Percentiles rank a stretch among this genome's conserved stretches.
These are phyloP conservation scores for Zygnema cylindricum DNA, from an alignment of 139 green algal species.

Conservation along the genomic window DNA sequence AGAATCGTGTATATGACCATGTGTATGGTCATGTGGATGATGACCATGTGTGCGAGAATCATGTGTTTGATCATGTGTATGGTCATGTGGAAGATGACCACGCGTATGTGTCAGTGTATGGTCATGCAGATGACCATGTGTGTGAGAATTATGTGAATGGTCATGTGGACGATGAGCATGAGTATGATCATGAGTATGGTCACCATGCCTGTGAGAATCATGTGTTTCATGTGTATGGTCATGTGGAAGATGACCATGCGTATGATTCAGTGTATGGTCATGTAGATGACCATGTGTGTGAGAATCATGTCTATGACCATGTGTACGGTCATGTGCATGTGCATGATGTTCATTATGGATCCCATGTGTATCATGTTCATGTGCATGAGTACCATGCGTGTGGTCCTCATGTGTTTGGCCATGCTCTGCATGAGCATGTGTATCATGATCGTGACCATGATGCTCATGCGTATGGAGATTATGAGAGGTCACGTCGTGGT, in stretches of 20 bases:
- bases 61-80: too few relatives aligned
- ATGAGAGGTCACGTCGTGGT: too few relatives aligned
- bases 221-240: not conserved
- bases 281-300: not conserved
- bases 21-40: not conserved
- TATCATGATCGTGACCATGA: conserved; percentile 10
- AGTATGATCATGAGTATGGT: not conserved
- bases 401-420: not conserved
- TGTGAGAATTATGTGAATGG: not conserved
- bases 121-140: not conserved
- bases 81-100: not conserved
- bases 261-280: not conserved
- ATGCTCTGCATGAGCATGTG: not conserved
- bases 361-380: not conserved
- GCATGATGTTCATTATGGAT: not conserved
- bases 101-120: not conserved
- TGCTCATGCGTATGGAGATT: too few relatives aligned
- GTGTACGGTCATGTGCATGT: not conserved
- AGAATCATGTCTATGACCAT: not conserved
- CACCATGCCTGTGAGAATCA: not conserved
- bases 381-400: too few relatives aligned
- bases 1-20: not conserved
- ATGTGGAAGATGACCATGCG: not conserved
- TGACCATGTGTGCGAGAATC: not conserved
- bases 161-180: not conserved